phyloP scores from a whole-genome alignment of 306 rosid species.

The Quercus bicolor region DNA sequence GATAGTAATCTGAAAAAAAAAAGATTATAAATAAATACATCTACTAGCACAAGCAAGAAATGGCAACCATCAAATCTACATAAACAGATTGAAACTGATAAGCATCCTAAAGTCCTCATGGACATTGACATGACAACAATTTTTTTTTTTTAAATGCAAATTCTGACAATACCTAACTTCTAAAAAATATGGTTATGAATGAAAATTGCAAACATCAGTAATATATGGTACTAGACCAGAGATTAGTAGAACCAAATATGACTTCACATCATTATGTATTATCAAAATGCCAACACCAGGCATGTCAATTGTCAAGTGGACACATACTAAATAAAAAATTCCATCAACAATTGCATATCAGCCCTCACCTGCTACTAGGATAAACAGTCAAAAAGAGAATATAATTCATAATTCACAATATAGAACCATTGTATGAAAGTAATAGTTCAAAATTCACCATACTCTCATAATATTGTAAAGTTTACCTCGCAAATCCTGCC shows the following conservation, averaged over 20 bases:
- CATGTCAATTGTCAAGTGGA: neutral
- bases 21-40: neutral
- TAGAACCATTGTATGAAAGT: slow-evolving; percentile 8
- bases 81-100: neutral
- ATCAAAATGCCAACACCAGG: neutral
- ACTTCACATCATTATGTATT: neutral
- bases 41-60: slow-evolving; percentile 5
- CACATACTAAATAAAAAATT: neutral
- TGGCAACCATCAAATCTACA: neutral
- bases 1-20: slow-evolving; percentile 58
- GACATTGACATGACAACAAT: neutral
- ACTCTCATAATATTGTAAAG: neutral
- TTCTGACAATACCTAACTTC: neutral
- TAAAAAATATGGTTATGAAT: neutral
- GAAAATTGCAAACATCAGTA: neutral
- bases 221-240: neutral
- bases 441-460: neutral
- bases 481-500: slow-evolving; percentile 78
- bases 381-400: neutral
- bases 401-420: neutral
- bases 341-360: neutral
- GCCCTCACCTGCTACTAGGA: neutral
- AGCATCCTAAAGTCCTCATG: neutral
- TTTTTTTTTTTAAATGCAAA: neutral
- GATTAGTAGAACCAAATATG: neutral